A percentile compares a stretch with the other conserved stretches of the same genome.
Conservation (phyloP, 441 rosid genomes). For the Populus hybrid region DNA sequence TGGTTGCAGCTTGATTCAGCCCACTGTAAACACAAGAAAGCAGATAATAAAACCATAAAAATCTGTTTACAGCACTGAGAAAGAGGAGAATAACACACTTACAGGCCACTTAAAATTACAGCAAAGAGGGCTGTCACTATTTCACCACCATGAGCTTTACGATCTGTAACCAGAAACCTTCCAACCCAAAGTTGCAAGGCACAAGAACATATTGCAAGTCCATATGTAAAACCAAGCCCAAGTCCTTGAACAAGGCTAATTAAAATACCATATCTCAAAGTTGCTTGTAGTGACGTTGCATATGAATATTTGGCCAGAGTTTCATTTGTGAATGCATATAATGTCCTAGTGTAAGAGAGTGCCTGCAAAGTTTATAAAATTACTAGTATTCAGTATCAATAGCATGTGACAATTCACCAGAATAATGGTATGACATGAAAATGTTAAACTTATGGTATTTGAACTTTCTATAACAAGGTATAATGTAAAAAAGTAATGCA, state of each 20-base stretch:
- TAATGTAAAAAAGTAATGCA: neutral
- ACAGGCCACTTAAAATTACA: conserved; percentile 98
- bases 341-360: conserved; percentile 78
- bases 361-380: conserved; percentile 58
- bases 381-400: conserved; percentile 3
- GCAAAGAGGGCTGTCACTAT: conserved; percentile 92
- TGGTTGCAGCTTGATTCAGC: conserved; percentile 97
- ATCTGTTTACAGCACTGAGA: conserved; percentile 16
- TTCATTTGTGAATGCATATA: conserved; percentile 98
- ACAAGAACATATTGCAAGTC: conserved; percentile 98
- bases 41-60: conserved; percentile 13
- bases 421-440: neutral
- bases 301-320: conserved; percentile 97
- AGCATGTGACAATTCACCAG: neutral
- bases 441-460: neutral
- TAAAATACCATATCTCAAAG: conserved; percentile 91
- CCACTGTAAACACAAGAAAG: conserved; percentile 55
- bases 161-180: conserved; percentile 60
- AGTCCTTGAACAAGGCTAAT: conserved; percentile 99
- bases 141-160: conserved; percentile 90
- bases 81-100: conserved; percentile 41
- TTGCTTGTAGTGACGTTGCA: conserved; percentile 97
- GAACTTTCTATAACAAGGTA: neutral
- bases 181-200: conserved; percentile 99
- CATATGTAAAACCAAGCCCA: conserved; percentile 99